Conservation (phyloP, 2,329 filamentous ascomycete genomes). For the Chrysosporium queenslandicum region DNA sequence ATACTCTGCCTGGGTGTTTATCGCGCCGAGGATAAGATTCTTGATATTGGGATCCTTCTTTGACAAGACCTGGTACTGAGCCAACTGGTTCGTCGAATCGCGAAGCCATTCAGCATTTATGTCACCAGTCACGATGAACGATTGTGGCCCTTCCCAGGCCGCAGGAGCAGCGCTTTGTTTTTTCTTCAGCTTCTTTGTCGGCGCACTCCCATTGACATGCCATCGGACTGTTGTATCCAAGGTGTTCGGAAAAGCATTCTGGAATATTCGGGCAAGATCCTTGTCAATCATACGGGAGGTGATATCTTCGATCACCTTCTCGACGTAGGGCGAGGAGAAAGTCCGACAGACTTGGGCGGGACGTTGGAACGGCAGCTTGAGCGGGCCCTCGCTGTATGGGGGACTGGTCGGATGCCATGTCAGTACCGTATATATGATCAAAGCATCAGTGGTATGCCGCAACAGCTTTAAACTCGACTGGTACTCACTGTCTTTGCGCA, state of each 20-base stretch:
- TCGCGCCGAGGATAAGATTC: conserved; percentile 76
- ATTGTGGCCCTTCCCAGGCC: conserved; percentile 75
- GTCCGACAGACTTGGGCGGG: conserved; percentile 74
- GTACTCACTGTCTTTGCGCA: conserved; percentile 17
- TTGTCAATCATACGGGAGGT: conserved; percentile 69
- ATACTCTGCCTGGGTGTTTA: conserved; percentile 92
- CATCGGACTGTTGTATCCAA: conserved; percentile 84
- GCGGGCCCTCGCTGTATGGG: conserved; percentile 68
- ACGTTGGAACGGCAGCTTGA: conserved; percentile 75
- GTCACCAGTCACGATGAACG: conserved; percentile 86
- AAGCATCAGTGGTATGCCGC: too few species aligned
- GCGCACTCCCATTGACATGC: conserved; percentile 56
- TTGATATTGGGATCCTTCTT: conserved; percentile 70
- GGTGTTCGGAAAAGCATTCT: conserved; percentile 89
- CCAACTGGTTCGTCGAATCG: conserved; percentile 86
- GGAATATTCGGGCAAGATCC: conserved; percentile 83
- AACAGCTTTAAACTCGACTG: too few species aligned
- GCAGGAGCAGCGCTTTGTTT: conserved; percentile 40
- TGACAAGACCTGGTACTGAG: conserved; percentile 77
- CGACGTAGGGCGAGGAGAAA: conserved; percentile 76
- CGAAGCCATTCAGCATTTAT: conserved; percentile 90
- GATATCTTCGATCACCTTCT: conserved; percentile 75
- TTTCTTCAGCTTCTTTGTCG: conserved; percentile 33
- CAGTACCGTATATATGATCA: conserved; percentile 4
- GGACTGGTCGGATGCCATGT: conserved; percentile 42